Percentiles rank a stretch among this genome's conserved stretches.
phyloP scores from a whole-genome alignment of 176 grass and related monocot species.

The Avena sativa region DNA sequence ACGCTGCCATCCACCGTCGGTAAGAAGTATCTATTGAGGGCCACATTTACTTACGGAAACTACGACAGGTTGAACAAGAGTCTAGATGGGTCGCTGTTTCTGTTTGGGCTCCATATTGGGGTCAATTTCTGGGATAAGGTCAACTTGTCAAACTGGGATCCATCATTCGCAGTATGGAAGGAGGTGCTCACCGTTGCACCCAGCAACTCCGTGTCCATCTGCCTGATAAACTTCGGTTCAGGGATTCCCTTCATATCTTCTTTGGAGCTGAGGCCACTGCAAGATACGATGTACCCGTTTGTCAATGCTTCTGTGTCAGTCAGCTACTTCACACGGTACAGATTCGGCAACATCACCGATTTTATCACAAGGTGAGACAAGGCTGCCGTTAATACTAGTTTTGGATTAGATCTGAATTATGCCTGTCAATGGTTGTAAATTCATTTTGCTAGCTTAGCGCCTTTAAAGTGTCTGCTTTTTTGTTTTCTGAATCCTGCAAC shows the following conservation, averaged over 20 bases:
- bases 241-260: conserved; percentile 36
- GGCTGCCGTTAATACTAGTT: neutral
- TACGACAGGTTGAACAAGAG: conserved; percentile 15
- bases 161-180: accelerated
- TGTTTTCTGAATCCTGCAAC: neutral
- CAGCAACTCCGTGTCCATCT: neutral
- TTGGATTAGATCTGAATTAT: neutral
- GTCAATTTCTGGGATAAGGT: conserved; percentile 28
- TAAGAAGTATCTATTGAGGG: conserved; percentile 26
- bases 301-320: conserved; percentile 3
- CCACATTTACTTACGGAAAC: conserved; percentile 20
- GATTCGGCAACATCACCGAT: neutral
- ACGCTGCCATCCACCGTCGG: neutral
- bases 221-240: conserved; percentile 9
- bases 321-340: neutral
- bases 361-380: neutral
- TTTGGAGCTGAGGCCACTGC: neutral
- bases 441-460: neutral
- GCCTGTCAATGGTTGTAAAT: neutral
- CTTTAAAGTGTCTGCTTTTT: neutral
- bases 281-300: conserved; percentile 6
- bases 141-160: neutral
- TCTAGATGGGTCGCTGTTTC: accelerated
- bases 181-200: neutral
- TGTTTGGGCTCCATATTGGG: conserved; percentile 26